Evolutionary conservation across 2,329 filamentous ascomycete genomes (phyloP), one percentile per base, ranked within the genome.

Genomic region (Byssothecium circinans): DNA sequence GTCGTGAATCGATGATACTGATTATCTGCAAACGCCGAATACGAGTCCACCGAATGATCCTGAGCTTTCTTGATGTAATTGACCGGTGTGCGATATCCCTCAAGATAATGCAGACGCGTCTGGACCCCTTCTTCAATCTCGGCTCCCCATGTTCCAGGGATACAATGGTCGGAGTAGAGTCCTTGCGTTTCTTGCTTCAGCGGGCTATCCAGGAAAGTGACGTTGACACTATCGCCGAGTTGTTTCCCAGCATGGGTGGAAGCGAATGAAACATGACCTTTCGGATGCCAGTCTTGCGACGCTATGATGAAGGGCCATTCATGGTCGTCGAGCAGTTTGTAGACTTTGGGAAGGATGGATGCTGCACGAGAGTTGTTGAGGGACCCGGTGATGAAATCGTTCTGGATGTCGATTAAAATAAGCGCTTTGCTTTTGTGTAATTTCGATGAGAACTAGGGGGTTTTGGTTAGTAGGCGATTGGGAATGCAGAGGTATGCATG

Each of bases 61-160:
- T 60, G 56, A 22, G 56, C 57, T 43, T 60, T 62, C 49, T 62
- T 59, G 41, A 59, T 62, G 37, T 62, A 62, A 29, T 59, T 57
- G 1, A 59, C 57, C 1, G 57, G 48, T 2, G 57, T 56, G 7
- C 49, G 41, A 18, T 55, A 62, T 2, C 58, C 52, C 25, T 62
- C 57, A 0, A 60, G 48, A 20, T 54, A 49, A 12, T 60, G 50
- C n/a, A 60, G 23, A 2, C 56, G 48, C 11, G 53, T 56, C 45
- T 61, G 50, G 1, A 62, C 42, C 7, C 56, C 56, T 7, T 45
- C 32, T 39, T 62, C 59, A 12, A 60, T 54, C 38, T 56, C 49
- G 2, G 55, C 53, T 19, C 56, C 53, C 49, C 49, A 57, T 2
- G 57, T 60, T 15, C 49, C 55, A 14, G 56, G 56, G 2, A 60